Evolutionary conservation across 2,329 filamentous ascomycete genomes (phyloP).

Genomic region (Ophiosphaerella narmari): DNA sequence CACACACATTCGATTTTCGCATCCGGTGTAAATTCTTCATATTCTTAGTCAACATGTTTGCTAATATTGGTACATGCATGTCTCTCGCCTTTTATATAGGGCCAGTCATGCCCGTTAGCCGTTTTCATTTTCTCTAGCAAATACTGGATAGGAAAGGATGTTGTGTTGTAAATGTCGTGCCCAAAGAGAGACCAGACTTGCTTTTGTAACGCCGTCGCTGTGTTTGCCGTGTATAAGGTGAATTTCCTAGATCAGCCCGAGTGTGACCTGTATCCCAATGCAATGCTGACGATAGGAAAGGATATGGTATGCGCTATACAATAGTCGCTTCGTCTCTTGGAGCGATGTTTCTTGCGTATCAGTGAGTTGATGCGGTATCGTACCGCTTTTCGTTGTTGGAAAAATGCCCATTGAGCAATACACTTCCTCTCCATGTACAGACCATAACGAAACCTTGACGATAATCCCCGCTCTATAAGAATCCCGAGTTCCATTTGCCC

Average conservation of each 20-base stretch:
- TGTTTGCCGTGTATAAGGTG: conserved; percentile 1
- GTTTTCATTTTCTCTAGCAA: too few relatives aligned
- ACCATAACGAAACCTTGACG: neutral
- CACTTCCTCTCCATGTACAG: neutral
- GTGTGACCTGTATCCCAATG: conserved; percentile 10
- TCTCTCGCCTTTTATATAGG: too few relatives aligned
- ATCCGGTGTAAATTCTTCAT: too few relatives aligned
- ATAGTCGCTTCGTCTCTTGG: conserved; percentile 1
- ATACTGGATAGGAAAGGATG: too few relatives aligned
- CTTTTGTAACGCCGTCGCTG: conserved; percentile 6
- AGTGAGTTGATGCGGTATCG: neutral
- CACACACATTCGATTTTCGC: too few relatives aligned
- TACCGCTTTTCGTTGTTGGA: too few relatives aligned
- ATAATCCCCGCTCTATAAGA: conserved; percentile 27
- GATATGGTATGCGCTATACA: conserved; percentile 11
- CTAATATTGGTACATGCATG: too few relatives aligned
- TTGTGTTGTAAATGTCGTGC: too few relatives aligned
- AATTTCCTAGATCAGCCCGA: neutral
- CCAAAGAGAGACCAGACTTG: too few relatives aligned
- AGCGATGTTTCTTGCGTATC: neutral
- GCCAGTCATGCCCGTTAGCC: too few relatives aligned
- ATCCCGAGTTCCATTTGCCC: conserved; percentile 38
- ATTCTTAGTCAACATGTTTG: too few relatives aligned
- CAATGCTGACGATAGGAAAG: conserved; percentile 17
- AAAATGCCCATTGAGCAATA: neutral